Evolutionary conservation across 1,139 yeast species (phyloP), one percentile per base, ranked within the genome.

Genomic region (Sugiyamaella paludigena): DNA sequence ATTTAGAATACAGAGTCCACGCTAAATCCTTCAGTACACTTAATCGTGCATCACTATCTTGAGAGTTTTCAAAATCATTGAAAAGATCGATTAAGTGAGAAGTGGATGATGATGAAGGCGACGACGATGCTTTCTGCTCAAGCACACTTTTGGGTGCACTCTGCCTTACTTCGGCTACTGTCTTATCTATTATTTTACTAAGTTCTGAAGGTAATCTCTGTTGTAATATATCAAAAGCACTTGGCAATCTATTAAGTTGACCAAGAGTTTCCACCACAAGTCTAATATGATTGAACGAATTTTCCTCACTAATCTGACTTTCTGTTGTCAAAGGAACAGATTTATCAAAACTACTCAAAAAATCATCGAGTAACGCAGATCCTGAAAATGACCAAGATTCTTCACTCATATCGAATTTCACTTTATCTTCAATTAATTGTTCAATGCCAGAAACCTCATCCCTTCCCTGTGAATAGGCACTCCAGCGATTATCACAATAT

Each of bases 1-100:
- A 68, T 62, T 81, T 83, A 27, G 80, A 71, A 59, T 85, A 87
- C 8, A 87, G 72, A 1, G 81, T 75, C 64, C 87, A 81, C 58
- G 86, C 85, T 43, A 87, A 72, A 57, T 86, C 91, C 57, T 83
- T 81, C 38, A 87, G 70, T 0, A 87, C 74, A 0, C 77, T 65
- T 1, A 84, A 80, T 11, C 83, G 72, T 24, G 78, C 67, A 53
- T 82, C 86, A 47, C 70, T 73, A n/a, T 40, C 40, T 19, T 19
- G 24, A 69, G 71, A 43, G 56, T 64, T 46, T 8, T 51, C 56
- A 26, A 37, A 29, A 16, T 53, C 55, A 12, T 43, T 45, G 43
- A 57, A 50, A 27, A 51, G 28, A 11, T 36, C 36, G 3, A 19
- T 19, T 19, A 19, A 19, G 24, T 19, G 24, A 19, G 24, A 19